Percentiles rank a stretch among this genome's conserved stretches.
Conservation (phyloP, 2,329 filamentous ascomycete genomes). For the Plenodomus tracheiphilus region DNA sequence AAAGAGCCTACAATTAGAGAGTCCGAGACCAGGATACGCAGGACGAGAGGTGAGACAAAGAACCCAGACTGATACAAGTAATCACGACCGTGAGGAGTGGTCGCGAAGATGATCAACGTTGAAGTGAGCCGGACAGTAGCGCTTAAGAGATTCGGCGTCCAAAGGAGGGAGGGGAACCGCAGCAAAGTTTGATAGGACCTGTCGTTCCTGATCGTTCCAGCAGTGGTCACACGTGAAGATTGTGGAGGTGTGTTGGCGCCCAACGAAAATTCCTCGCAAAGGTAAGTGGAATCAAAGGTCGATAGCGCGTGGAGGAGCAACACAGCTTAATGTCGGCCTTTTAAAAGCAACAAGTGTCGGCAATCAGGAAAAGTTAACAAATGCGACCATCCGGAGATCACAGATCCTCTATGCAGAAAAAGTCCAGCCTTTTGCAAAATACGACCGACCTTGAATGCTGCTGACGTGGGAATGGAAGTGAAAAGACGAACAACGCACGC, state of each 20-base stretch:
- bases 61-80: slow-evolving; percentile 35
- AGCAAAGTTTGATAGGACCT: slow-evolving; percentile 8
- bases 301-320: slow-evolving; percentile 7
- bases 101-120: slow-evolving; percentile 37
- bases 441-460: slow-evolving; percentile 12
- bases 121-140: slow-evolving; percentile 29
- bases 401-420: slow-evolving; percentile 22
- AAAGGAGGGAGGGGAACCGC: slow-evolving; percentile 28
- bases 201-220: slow-evolving; percentile 3
- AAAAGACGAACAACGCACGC: slow-evolving; percentile 7
- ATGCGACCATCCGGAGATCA: slow-evolving; percentile 11
- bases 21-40: background rate
- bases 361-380: slow-evolving; percentile 12
- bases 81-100: slow-evolving; percentile 8
- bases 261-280: background rate
- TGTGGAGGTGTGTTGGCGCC: slow-evolving; percentile 4
- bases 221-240: slow-evolving; percentile 4
- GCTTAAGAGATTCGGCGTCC: slow-evolving; percentile 22
- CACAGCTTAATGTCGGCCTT: background rate
- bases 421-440: slow-evolving; percentile 26
- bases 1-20: background rate
- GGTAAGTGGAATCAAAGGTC: background rate
- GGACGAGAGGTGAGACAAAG: background rate
- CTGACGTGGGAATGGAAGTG: slow-evolving; percentile 7
- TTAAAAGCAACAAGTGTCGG: slow-evolving; percentile 13